Conservation (phyloP, 768 basidiomycete species). For the Boletus vermiculosoides region DNA sequence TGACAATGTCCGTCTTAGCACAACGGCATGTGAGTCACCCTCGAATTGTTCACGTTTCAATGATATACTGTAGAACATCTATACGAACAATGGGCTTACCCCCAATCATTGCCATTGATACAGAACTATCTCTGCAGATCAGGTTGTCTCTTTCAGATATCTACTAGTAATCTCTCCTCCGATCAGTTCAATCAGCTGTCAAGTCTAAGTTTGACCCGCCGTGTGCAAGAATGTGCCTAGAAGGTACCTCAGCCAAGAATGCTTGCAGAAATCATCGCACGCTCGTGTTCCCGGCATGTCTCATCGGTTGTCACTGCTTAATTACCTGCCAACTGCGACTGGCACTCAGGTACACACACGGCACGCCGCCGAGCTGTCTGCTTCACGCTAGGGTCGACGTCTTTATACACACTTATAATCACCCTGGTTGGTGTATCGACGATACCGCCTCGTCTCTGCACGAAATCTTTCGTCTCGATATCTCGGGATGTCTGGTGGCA, state of each 20-base stretch:
- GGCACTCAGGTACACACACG: background rate
- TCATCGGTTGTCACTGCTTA: background rate
- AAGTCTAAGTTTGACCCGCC: background rate
- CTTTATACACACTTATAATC: background rate
- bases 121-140: background rate
- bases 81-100: background rate
- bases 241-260: background rate
- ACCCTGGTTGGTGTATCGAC: background rate
- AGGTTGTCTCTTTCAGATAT: background rate
- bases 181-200: background rate
- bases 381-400: background rate
- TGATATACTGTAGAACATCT: background rate
- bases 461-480: background rate
- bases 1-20: background rate
- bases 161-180: background rate
- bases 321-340: too few species aligned
- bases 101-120: background rate
- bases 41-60: background rate
- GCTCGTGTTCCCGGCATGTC: background rate
- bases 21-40: background rate
- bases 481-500: background rate
- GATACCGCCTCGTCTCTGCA: too few species aligned
- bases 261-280: background rate
- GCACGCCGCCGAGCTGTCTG: background rate
- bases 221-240: background rate